Evolutionary conservation across 495 filamentous ascomycete species (phyloP).

Genomic region (Aspergillus bridgeri): DNA sequence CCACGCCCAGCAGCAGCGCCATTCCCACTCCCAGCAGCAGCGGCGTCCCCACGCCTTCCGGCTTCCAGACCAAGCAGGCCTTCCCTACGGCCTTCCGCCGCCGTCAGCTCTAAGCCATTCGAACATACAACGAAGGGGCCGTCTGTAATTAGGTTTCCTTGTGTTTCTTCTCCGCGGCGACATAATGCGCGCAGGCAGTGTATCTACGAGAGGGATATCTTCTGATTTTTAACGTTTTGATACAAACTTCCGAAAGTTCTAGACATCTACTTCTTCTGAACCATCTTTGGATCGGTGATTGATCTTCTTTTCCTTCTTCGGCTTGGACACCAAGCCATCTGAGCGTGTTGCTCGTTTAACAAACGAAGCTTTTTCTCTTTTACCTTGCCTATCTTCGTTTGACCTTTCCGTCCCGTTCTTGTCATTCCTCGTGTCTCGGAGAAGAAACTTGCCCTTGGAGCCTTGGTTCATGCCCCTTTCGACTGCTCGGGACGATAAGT

Average conservation of each 20-base stretch:
- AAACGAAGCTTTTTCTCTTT: constrained; percentile 15
- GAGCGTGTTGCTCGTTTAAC: constrained; percentile 5
- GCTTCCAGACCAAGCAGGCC: constrained; percentile 22
- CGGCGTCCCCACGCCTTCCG: constrained; percentile 29
- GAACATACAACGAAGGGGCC: not conserved
- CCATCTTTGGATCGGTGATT: not conserved
- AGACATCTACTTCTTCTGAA: constrained; percentile 3
- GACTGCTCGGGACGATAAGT: not conserved
- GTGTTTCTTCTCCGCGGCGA: constrained; percentile 5
- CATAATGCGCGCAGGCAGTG: constrained; percentile 26
- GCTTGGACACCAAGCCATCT: not conserved
- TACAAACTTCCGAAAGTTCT: constrained; percentile 21
- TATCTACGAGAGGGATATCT: constrained; percentile 25
- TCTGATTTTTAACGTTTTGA: constrained; percentile 20
- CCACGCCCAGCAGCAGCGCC: constrained; percentile 19
- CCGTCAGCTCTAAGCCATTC: constrained; percentile 14
- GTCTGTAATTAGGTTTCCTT: constrained; percentile 17
- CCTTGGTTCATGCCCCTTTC: not conserved
- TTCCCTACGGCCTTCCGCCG: constrained; percentile 29
- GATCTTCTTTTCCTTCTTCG: constrained; percentile 13
- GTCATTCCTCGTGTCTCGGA: not conserved
- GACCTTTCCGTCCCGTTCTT: not conserved
- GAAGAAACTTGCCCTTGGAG: not conserved
- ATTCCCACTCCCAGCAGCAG: constrained; percentile 28
- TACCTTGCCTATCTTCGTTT: constrained; percentile 9